A percentile compares a stretch with the other conserved stretches of the same genome.
Evolutionary conservation across 176 grass and related monocot species (phyloP).

Genomic region (Aegilops umbellulata): DNA sequence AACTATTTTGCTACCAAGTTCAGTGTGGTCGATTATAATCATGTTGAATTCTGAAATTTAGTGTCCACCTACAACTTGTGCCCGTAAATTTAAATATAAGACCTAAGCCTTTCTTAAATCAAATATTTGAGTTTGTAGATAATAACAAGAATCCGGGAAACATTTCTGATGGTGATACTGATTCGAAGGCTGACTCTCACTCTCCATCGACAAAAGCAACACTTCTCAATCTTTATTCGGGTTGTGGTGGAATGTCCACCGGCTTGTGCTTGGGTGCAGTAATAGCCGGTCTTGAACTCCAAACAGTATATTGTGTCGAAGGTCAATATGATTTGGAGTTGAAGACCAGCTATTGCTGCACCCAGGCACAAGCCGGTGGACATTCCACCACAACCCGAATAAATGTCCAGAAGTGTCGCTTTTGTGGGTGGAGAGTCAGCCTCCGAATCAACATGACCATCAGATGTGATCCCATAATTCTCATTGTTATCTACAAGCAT

Average conservation of each 20-base stretch:
- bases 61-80: not conserved
- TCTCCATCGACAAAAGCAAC: too few species aligned
- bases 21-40: too few species aligned
- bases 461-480: constrained; percentile 43
- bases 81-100: too few species aligned
- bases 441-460: constrained; percentile 18
- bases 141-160: constrained; percentile 10
- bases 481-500: not conserved
- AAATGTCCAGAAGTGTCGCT: constrained; percentile 58
- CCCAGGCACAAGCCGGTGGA: constrained; percentile 72
- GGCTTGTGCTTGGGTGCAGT: too few species aligned
- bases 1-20: too few species aligned
- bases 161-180: constrained; percentile 23
- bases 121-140: not conserved
- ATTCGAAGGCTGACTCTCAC: constrained; percentile 7
- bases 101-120: not conserved
- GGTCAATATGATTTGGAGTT: constrained; percentile 24
- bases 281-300: too few species aligned
- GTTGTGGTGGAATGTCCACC: too few species aligned
- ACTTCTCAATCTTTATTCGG: too few species aligned
- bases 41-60: too few species aligned
- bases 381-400: constrained; percentile 83
- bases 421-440: constrained; percentile 1
- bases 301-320: too few species aligned
- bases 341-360: constrained; percentile 45